Evolutionary conservation across 1,284 basidiomycete genomes (phyloP), one percentile per base, ranked within the genome.

Genomic region (Marasmius fiardii): DNA sequence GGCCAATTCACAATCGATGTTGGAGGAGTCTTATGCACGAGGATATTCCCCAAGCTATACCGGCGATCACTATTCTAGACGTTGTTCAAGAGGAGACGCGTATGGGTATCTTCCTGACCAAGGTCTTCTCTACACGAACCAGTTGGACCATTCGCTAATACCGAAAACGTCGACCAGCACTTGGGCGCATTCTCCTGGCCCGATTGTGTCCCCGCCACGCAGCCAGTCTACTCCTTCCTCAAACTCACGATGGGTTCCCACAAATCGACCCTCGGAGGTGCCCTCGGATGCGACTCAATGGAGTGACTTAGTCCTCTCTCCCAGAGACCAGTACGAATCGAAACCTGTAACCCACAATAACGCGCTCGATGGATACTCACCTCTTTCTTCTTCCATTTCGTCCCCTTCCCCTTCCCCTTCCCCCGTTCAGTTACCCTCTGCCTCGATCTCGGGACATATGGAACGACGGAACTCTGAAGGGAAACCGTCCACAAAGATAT

Each of bases 401-500:
- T 55, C 56, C 1, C 56, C 58, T 12, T 57, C 56, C 11, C 59
- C n/a, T n/a, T n/a, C n/a, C n/a, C n/a, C n/a, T n/a, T n/a, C n/a
- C n/a, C n/a, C n/a, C n/a, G n/a, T n/a, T n/a, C n/a, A n/a, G n/a
- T n/a, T n/a, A n/a, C n/a, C n/a, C n/a, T n/a, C n/a, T n/a, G n/a
- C n/a, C n/a, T n/a, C n/a, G n/a, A n/a, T 55, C 57, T 12, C 54
- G 20, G 20, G 43, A 23, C 45, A 41, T 20, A 37, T 43, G 10
- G 7, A 14, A 2, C 12, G 63, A 52, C 57, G 52, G 10, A 68
- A 68, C 41, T 62, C 67, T 8, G 68, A 72, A 39, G 64, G 33
- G 57, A 68, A 14, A 58, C 65, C 23, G 56, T 61, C 20, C 62
- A 65, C 44, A 21, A 77, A 77, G 68, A 73, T 65, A 12, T 78